Evolutionary conservation across 2,329 filamentous ascomycete genomes (phyloP).

Genomic region (Ascochyta clinopodiicola): DNA sequence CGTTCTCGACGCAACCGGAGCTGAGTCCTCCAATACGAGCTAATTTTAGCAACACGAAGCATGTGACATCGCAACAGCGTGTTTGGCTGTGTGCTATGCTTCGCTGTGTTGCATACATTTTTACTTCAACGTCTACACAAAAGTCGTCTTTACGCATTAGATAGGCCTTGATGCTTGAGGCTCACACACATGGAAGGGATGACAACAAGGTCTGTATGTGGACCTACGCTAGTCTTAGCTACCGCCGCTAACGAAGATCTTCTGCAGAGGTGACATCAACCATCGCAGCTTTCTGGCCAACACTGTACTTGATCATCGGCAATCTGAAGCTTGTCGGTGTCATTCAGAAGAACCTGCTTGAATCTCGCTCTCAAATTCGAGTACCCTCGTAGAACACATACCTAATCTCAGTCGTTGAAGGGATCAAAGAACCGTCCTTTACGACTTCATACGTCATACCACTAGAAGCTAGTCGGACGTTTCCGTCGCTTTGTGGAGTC

Average conservation of each 20-base stretch:
- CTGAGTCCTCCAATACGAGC: background rate
- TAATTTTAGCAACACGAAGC: conserved; percentile 14
- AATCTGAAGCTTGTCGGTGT: background rate
- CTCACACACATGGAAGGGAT: background rate
- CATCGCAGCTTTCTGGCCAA: background rate
- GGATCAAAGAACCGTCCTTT: background rate
- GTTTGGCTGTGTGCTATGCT: background rate
- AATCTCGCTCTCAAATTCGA: too few species aligned
- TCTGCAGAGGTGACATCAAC: conserved; percentile 8
- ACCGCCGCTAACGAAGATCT: conserved; percentile 13
- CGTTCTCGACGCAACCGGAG: conserved; percentile 8
- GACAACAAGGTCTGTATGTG: background rate
- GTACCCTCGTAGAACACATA: too few species aligned
- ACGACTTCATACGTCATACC: background rate
- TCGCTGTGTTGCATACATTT: background rate
- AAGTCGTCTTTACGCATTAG: background rate
- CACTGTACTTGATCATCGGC: background rate
- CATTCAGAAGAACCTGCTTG: background rate
- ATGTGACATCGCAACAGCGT: conserved; percentile 1
- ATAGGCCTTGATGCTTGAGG: background rate
- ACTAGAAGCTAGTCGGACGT: background rate
- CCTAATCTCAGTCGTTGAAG: too few species aligned
- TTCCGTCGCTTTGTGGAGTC: background rate
- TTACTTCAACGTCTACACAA: background rate
- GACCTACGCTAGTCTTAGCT: conserved; percentile 6